Conservation (phyloP, 805 yeast genomes). For the Pichia exigua region DNA sequence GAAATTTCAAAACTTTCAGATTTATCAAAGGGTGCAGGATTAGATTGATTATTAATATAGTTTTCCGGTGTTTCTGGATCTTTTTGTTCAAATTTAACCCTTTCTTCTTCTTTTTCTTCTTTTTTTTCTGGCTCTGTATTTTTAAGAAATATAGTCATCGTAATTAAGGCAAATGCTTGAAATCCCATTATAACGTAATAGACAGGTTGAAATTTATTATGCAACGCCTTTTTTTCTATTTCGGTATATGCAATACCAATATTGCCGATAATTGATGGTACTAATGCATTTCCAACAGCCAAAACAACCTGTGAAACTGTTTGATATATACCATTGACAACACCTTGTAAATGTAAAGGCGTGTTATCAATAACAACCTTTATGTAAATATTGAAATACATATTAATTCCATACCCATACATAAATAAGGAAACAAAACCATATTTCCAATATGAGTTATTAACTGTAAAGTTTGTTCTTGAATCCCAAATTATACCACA, state of each 20-base stretch:
- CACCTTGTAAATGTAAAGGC: constrained; percentile 17
- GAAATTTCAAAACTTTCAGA: too few relatives aligned
- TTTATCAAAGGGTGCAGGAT: too few relatives aligned
- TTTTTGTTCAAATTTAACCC: too few relatives aligned
- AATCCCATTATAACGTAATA: background rate
- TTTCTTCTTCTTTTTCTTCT: too few relatives aligned
- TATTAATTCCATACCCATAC: constrained; percentile 18
- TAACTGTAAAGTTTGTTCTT: constrained; percentile 9
- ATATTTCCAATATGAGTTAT: constrained; percentile 19
- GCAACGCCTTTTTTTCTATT: background rate
- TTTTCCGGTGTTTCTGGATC: too few relatives aligned
- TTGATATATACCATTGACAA: constrained; percentile 14
- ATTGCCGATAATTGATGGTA: background rate
- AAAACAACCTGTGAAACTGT: constrained; percentile 12
- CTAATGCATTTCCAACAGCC: constrained; percentile 10
- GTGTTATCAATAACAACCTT: constrained; percentile 23
- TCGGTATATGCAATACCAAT: background rate
- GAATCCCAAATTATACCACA: constrained; percentile 18
- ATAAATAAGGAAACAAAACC: constrained; percentile 20
- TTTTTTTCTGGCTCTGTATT: too few relatives aligned
- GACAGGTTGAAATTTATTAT: background rate
- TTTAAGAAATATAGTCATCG: too few relatives aligned
- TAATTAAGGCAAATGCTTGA: background rate
- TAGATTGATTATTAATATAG: too few relatives aligned
- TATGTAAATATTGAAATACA: constrained; percentile 29